Evolutionary conservation across 805 yeast species (phyloP).

Genomic region (Clavispora phyllophila): DNA sequence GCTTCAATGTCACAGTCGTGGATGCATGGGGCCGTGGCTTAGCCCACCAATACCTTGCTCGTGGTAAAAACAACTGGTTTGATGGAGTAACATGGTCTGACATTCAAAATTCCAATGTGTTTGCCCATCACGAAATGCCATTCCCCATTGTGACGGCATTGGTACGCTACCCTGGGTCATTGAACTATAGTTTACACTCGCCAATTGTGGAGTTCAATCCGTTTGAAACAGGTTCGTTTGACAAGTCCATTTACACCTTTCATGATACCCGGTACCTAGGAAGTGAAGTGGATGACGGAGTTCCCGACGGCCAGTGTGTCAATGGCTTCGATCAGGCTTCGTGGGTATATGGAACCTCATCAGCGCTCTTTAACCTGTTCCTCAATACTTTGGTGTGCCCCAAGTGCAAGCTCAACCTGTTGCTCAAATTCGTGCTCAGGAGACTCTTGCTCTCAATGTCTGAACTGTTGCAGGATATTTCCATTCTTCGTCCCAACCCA

Average conservation of each 20-base stretch:
- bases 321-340: constrained; percentile 38
- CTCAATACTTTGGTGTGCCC: constrained; percentile 32
- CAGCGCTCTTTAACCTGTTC: constrained; percentile 35
- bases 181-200: constrained; percentile 28
- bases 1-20: constrained; percentile 61
- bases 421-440: constrained; percentile 22
- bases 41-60: constrained; percentile 56
- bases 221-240: constrained; percentile 39
- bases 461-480: constrained; percentile 24
- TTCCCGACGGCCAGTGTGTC: constrained; percentile 24
- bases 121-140: constrained; percentile 36
- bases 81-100: constrained; percentile 30
- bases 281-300: constrained; percentile 28
- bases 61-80: constrained; percentile 22
- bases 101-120: constrained; percentile 21
- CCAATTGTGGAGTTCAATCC: constrained; percentile 39
- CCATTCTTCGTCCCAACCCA: constrained; percentile 34
- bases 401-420: constrained; percentile 21
- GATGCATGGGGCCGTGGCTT: constrained; percentile 80
- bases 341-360: constrained; percentile 35
- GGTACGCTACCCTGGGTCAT: constrained; percentile 31
- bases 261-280: constrained; percentile 36
- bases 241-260: constrained; percentile 33
- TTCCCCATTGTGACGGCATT: constrained; percentile 34
- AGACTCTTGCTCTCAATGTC: constrained; percentile 24